A percentile compares a stretch with the other conserved stretches of the same genome.
Evolutionary conservation across 192 early-diverging fungal genomes (phyloP).

Genomic region (Coemansia aciculifera): DNA sequence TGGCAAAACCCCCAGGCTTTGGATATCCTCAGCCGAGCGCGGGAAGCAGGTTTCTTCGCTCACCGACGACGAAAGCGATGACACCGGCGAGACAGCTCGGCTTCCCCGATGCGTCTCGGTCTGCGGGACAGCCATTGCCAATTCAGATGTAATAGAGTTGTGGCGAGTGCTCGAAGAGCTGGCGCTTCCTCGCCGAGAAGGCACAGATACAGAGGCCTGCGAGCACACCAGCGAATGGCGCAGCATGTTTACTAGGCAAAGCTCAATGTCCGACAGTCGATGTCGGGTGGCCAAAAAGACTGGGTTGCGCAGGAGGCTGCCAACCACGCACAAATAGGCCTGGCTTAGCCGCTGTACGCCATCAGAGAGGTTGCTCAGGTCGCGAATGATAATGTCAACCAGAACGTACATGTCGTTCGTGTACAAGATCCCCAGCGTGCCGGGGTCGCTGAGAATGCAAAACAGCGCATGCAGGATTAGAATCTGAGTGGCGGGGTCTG

Average conservation of each 20-base stretch:
- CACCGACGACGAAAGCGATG: constrained; percentile 36
- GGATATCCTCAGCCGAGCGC: constrained; percentile 12
- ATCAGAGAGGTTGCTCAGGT: constrained; percentile 73
- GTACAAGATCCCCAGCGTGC: constrained; percentile 75
- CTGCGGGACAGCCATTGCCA: constrained; percentile 1
- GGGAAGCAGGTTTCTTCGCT: constrained; percentile 50
- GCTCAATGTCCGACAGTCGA: constrained; percentile 51
- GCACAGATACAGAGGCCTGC: constrained; percentile 11
- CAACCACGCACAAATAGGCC: constrained; percentile 67
- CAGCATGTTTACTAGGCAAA: constrained; percentile 47
- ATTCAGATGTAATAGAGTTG: constrained; percentile 32
- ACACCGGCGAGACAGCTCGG: constrained; percentile 31
- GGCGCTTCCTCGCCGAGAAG: constrained; percentile 32
- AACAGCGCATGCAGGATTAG: constrained; percentile 72
- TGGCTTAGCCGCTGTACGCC: constrained; percentile 66
- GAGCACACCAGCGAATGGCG: constrained; percentile 47
- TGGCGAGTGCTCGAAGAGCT: constrained; percentile 41
- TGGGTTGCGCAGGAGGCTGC: constrained; percentile 67
- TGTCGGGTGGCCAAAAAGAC: constrained; percentile 46
- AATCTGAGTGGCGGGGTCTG: constrained; percentile 55
- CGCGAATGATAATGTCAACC: constrained; percentile 83
- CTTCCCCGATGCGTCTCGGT: constrained; percentile 7
- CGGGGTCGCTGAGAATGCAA: constrained; percentile 64
- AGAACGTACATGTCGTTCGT: constrained; percentile 90
- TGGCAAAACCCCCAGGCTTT: not conserved